Base-by-base conservation (phyloP, 2,329 filamentous ascomycete species). In the Zopfia rhizophila region DNA sequence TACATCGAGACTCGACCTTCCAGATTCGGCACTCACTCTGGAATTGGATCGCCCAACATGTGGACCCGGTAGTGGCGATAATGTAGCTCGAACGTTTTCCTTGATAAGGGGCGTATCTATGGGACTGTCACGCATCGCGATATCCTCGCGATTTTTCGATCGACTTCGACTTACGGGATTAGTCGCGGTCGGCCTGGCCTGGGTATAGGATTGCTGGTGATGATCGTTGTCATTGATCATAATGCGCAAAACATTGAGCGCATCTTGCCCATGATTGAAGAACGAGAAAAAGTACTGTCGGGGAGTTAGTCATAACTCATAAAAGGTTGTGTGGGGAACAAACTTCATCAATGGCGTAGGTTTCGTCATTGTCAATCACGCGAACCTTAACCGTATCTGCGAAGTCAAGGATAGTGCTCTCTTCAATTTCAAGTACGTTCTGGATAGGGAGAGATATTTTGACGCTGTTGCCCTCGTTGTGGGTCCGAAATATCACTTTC, bases 391-490 rank as follows among this genome's bases (percentile, higher is more conserved):
- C 88, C 0, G 94, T 97, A 53, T 97, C 90, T 16, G 91, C 91
- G 69, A 96, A 91, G 54, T 95, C 90, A 43, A 96, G 82, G 75
- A 97, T 91, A 45, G 90, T 87, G 35, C 88, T 94, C 55, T 96
- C 90, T 69, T 97, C 94, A 32, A 97, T 86, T 59, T 97, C 93
- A 46, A 97, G 86, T 14, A 97, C 82, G 56, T 96, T 96, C 48
- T 87, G 82, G 38, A 96, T 89, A 0, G 92, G 93, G 19, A 97
- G 75, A 1, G 90, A 94, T 43, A 97, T 95, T 76, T 97, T 97
- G 69, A 99, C 90, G 65, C 92, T 96, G 66, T 97, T 92, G 7
- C 94, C 93, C 53, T 97, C 93, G 64, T 97, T 97, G 73, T 95
- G 92, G 8, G 91, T 93, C 38, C 92, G 83, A 66, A 97, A 97